A percentile compares a stretch with the other conserved stretches of the same genome.
phyloP scores from a whole-genome alignment of 2,329 filamentous ascomycete species.

The Fusarium succisae region DNA sequence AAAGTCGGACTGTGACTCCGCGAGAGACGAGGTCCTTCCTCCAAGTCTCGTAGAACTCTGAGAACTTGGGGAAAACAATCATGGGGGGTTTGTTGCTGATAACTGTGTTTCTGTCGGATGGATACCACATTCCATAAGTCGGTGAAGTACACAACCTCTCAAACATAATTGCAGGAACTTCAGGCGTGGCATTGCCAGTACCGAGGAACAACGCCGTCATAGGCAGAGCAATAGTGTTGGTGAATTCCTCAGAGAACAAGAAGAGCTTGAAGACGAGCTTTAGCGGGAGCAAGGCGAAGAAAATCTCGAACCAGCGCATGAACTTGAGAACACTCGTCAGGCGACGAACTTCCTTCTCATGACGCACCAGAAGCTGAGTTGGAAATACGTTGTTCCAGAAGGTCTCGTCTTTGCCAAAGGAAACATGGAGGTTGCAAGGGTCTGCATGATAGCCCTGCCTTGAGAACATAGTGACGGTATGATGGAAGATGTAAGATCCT shows the following conservation, averaged over 20 bases:
- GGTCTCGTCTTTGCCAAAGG: slow-evolving; percentile 17
- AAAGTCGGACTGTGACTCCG: slow-evolving; percentile 7
- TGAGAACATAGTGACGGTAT: slow-evolving; percentile 29
- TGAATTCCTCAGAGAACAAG: slow-evolving; percentile 23
- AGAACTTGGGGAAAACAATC: slow-evolving; percentile 29
- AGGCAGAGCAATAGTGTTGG: slow-evolving; percentile 18
- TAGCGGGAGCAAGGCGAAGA: slow-evolving; percentile 12
- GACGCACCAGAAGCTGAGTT: slow-evolving; percentile 1
- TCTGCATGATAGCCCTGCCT: slow-evolving; percentile 23
- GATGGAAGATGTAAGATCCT: slow-evolving; percentile 29
- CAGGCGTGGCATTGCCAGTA: slow-evolving; percentile 20
- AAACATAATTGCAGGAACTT: slow-evolving; percentile 26
- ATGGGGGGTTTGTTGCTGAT: slow-evolving; percentile 22
- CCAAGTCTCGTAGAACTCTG: slow-evolving; percentile 19
- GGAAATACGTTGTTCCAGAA: slow-evolving; percentile 32
- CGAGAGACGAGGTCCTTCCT: slow-evolving; percentile 18
- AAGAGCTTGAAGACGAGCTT: slow-evolving; percentile 20
- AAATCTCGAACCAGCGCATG: slow-evolving; percentile 29
- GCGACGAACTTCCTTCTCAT: slow-evolving; percentile 21
- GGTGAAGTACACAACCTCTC: slow-evolving; percentile 20
- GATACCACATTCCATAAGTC: slow-evolving; percentile 30
- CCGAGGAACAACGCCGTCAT: slow-evolving; percentile 26
- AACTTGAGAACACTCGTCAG: slow-evolving; percentile 24
- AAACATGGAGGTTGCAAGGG: slow-evolving; percentile 20
- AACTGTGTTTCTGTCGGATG: slow-evolving; percentile 8